A percentile compares a stretch with the other conserved stretches of the same genome.
phyloP scores from a whole-genome alignment of 371 early-diverging fungal species.

The Mortierella sp. region DNA sequence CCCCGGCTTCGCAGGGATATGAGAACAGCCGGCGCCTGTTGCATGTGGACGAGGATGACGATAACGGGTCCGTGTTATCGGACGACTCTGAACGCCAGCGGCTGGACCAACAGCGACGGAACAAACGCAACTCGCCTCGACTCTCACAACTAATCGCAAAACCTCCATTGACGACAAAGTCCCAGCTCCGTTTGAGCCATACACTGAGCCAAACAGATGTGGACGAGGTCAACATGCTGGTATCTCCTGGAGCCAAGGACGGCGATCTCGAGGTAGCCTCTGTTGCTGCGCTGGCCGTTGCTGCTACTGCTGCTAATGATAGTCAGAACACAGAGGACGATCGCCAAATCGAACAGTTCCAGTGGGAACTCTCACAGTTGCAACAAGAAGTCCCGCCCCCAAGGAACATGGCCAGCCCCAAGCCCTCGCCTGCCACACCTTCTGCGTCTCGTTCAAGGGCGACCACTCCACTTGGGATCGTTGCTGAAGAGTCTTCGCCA shows the following conservation, averaged over 20 bases:
- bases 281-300: not conserved
- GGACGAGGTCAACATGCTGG: constrained; percentile 13
- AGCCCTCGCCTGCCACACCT: constrained; percentile 10
- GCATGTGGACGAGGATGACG: constrained; percentile 27
- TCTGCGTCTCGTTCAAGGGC: constrained; percentile 22
- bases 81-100: constrained; percentile 9
- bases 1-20: not conserved
- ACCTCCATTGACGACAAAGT: constrained; percentile 20
- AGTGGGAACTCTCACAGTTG: constrained; percentile 18
- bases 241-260: not conserved
- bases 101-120: constrained; percentile 29
- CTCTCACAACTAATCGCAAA: constrained; percentile 13
- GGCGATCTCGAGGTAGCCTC: constrained; percentile 4
- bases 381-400: constrained; percentile 10
- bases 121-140: constrained; percentile 23
- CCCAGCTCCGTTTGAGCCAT: constrained; percentile 28
- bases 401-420: not conserved
- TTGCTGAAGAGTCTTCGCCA: constrained; percentile 19
- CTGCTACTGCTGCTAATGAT: no score
- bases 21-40: not conserved
- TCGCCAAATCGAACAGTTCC: constrained; percentile 40
- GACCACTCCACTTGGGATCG: constrained; percentile 32
- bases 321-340: constrained; percentile 11
- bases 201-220: constrained; percentile 28
- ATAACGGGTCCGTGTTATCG: not conserved